Base-by-base conservation (phyloP, 2,329 filamentous ascomycete species). In the Aureobasidium sp. region DNA sequence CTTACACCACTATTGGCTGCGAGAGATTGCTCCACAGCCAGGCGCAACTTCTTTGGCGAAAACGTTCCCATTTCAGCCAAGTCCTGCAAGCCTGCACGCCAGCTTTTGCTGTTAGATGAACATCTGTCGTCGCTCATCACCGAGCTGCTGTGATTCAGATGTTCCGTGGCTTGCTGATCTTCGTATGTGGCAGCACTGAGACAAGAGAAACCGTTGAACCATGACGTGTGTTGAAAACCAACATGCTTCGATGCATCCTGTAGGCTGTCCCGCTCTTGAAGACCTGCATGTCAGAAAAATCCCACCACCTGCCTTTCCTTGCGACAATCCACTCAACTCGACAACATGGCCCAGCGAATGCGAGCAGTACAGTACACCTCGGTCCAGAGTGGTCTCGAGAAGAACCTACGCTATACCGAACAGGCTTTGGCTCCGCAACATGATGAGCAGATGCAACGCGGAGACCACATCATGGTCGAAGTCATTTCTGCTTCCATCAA, bases 401-500 rank as follows among this genome's bases (percentile, higher is more conserved):
- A 69, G 40, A 68, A 69, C 58, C 66, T 76, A 57, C 63, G 65
- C n/a, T 65, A 72, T 50, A 66, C 65, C 23, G 60, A 64, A 58
- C 61, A 66, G 23, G 66, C 69, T 9, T 63, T 67, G 4, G 63
- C 71, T 6, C 66, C 65, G 3, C 31, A 21, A 3, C 55, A 58
- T 17, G 55, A 58, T 23, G 55, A 58, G 19, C 55, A 58, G 19
- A 47, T 58, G 43, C 55, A 58, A 31, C 61, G 63, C 15, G 54
- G 60, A 27, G 62, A 66, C 9, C 29, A 60, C n/a, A 69, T 78
- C 50, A 71, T 80, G 50, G 69, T 82, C 49, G 68, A 73, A 55
- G 77, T 82, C 61, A 66, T 71, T 55, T 71, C 74, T 64, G 72
- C 75, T 1, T 69, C 73, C 4, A 67, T 79, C 33, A 81, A 82